phyloP scores from a whole-genome alignment of 2,329 filamentous ascomycete species.

The Aspergillaceae sp. region DNA sequence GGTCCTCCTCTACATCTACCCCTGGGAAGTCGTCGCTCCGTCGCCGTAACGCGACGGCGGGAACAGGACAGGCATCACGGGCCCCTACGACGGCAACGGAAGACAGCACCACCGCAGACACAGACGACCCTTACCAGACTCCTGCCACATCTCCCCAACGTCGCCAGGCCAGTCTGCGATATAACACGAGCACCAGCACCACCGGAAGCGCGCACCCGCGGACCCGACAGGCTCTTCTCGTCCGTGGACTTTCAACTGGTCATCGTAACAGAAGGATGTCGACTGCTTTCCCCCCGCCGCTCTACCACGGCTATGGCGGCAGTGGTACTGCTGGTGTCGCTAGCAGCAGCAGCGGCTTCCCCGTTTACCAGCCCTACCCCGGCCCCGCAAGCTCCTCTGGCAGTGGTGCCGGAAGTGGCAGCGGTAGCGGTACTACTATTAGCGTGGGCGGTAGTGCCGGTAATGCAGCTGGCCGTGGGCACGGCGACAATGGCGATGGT shows the following conservation, averaged over 20 bases:
- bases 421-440: too few relatives aligned
- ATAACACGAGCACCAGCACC: background rate
- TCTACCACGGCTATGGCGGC: too few relatives aligned
- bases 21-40: constrained; percentile 7
- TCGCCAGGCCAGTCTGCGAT: constrained; percentile 6
- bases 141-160: constrained; percentile 17
- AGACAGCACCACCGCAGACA: background rate
- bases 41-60: constrained; percentile 18
- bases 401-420: too few relatives aligned
- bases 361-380: too few relatives aligned
- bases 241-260: too few relatives aligned
- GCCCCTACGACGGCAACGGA: background rate
- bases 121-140: constrained; percentile 12
- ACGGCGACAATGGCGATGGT: background rate
- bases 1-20: background rate
- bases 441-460: too few relatives aligned
- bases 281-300: too few relatives aligned
- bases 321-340: too few relatives aligned
- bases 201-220: background rate
- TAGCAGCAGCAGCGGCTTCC: too few relatives aligned
- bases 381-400: too few relatives aligned
- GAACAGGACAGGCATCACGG: background rate
- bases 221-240: background rate
- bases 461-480: too few relatives aligned
- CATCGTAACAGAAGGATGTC: too few relatives aligned